Conservation (phyloP, 169 alveolate species). For the Toxoplasma gondii region DNA sequence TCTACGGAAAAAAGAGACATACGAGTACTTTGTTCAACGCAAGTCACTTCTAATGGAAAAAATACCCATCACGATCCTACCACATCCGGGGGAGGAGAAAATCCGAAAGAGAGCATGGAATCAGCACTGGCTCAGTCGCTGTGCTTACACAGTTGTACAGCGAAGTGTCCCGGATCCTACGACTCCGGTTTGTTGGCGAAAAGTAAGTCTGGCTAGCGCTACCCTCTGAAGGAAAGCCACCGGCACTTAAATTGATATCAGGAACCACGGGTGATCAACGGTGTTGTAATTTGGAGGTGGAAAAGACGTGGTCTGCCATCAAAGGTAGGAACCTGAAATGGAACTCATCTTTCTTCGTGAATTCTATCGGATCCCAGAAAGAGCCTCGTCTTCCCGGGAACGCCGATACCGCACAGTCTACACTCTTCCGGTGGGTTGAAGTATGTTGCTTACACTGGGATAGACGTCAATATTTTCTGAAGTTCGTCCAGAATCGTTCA, state of each 20-base stretch:
- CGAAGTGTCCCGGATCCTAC: neutral
- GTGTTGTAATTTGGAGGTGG: neutral
- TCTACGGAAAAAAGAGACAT: too few species aligned
- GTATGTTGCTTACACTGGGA: too few species aligned
- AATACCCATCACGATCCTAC: neutral
- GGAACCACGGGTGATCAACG: neutral
- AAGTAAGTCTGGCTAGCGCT: neutral
- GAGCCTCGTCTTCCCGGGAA: too few species aligned
- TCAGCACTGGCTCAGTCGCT: neutral
- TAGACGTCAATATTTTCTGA: too few species aligned
- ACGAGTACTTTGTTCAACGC: too few species aligned
- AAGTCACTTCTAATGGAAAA: neutral
- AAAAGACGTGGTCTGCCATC: neutral
- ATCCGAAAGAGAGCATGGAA: neutral
- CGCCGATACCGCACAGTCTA: too few species aligned
- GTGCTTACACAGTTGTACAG: neutral
- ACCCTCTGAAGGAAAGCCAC: too few species aligned
- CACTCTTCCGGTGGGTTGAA: too few species aligned
- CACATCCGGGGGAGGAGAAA: neutral
- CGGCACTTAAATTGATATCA: too few species aligned
- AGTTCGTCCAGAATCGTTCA: too few species aligned
- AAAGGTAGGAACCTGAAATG: neutral
- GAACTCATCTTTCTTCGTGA: too few species aligned
- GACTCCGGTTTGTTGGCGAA: neutral
- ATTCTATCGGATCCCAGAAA: too few species aligned